Evolutionary conservation across 768 basidiomycete species (phyloP).

Genomic region (Rhizopogon vulgaris): DNA sequence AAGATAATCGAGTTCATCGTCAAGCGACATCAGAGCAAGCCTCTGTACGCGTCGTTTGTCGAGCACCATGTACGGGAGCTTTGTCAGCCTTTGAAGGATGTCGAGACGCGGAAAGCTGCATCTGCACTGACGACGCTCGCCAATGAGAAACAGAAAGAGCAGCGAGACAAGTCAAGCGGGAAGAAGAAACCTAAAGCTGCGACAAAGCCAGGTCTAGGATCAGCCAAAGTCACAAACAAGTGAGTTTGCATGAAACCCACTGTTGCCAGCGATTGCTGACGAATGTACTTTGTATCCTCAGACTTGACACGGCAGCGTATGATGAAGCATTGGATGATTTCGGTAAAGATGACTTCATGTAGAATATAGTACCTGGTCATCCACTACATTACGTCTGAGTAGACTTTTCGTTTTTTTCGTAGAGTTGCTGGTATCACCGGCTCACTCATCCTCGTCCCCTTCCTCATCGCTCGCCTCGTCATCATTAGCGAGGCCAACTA

Average conservation of each 20-base stretch:
- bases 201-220: slow-evolving; percentile 71
- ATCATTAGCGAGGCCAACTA: slow-evolving; percentile 64
- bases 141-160: slow-evolving; percentile 93
- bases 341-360: slow-evolving; percentile 90
- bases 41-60: slow-evolving; percentile 77
- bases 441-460: slow-evolving; percentile 28
- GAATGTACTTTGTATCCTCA: slow-evolving; percentile 19
- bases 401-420: slow-evolving; percentile 6
- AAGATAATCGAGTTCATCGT: slow-evolving; percentile 70
- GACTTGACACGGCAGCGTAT: slow-evolving; percentile 74
- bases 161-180: slow-evolving; percentile 76
- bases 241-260: slow-evolving; percentile 24
- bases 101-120: slow-evolving; percentile 88
- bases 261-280: slow-evolving; percentile 8
- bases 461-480: slow-evolving; percentile 61
- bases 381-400: slow-evolving; percentile 5
- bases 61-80: slow-evolving; percentile 79
- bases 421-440: slow-evolving; percentile 1
- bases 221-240: slow-evolving; percentile 61
- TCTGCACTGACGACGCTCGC: slow-evolving; percentile 79
- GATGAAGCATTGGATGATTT: slow-evolving; percentile 92
- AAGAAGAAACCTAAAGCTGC: slow-evolving; percentile 82
- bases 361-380: slow-evolving; percentile 27
- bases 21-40: slow-evolving; percentile 75
- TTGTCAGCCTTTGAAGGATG: slow-evolving; percentile 73